Base-by-base conservation (phyloP, 306 rosid species). In the Mimosa pudica region DNA sequence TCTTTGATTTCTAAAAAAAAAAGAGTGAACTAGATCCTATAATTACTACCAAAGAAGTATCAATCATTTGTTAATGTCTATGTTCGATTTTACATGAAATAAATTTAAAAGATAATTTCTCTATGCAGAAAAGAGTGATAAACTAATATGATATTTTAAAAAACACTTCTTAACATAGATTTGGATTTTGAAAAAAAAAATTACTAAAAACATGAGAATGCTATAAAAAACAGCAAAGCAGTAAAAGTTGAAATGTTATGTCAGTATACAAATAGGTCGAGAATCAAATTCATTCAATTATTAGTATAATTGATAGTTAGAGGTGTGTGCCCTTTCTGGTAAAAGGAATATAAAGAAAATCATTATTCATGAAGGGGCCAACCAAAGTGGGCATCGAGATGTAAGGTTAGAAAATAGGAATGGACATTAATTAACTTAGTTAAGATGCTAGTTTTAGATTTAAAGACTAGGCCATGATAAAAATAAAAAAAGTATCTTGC, bases 231-330 rank as follows among this genome's bases (percentile, higher is more conserved):
- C 30, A 24, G 18, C 16, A 52, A 49, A 49, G 55, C 54, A 49
- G 16, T 10, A 49, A 49, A 49, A 49, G 57, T n/a, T 51, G 12
- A 12, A 3, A 1, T 51, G 7, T 11, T 48, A 48, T 48, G 14
- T 9, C 3, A 48, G n/a, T 14, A 49, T 49, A 49, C 10, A 66
- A 38, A 67, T 41, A 8, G 72, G 14, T 0, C 4, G 38, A 45
- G 35, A 69, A 69, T 69, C 55, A 69, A 69, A 44, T 69, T 24
- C 30, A 24, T 24, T 44, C 55, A 44, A 44, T 69, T 10, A 69
- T 69, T 42, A 69, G 54, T 14, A 5, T 5, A 14, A 8, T 60
- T 60, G 65, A 2, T 3, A 20, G 65, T 60, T 60, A 8, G 65
- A 36, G 36, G 10, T 60, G 12, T 60, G 65, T 24, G 65, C 14